A percentile compares a stretch with the other conserved stretches of the same genome.
phyloP scores from a whole-genome alignment of 179 eudicot genomes.

The Amaranthus tricolor region DNA sequence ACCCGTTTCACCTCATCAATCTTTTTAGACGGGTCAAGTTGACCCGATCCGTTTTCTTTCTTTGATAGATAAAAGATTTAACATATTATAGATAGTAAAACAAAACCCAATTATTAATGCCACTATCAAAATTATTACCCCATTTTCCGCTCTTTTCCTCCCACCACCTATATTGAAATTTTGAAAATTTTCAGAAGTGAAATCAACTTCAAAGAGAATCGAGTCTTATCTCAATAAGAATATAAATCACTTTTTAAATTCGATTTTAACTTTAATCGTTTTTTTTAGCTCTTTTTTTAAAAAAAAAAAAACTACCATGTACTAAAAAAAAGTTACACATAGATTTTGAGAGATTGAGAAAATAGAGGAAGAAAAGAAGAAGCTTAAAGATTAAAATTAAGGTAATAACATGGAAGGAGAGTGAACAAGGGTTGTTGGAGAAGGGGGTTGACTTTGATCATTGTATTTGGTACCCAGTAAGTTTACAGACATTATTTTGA shows the following conservation, averaged over 20 bases:
- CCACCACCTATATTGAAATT: conserved; percentile 13
- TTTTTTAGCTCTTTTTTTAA: too few relatives aligned
- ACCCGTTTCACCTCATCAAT: conserved; percentile 24
- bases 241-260: too few relatives aligned
- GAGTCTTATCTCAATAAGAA: too few relatives aligned
- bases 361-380: neutral
- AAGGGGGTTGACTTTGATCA: neutral
- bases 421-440: too few relatives aligned
- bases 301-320: too few relatives aligned
- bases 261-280: too few relatives aligned
- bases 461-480: neutral
- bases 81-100: conserved; percentile 49
- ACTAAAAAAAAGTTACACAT: too few relatives aligned
- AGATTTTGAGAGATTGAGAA: neutral
- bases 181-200: neutral
- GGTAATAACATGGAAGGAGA: too few relatives aligned
- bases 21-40: conserved; percentile 36
- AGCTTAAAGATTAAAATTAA: neutral
- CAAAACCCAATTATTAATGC: conserved; percentile 44
- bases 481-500: neutral
- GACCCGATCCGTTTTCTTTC: conserved; percentile 9
- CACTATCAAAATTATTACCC: conserved; percentile 32
- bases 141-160: conserved; percentile 37
- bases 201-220: neutral
- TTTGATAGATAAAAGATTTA: conserved; percentile 20